Percentiles rank a stretch among this genome's conserved stretches.
These are phyloP conservation scores for Ramichloridium luteum DNA, from an alignment of 2,329 filamentous ascomycete genomes.

Conservation along the genomic window DNA sequence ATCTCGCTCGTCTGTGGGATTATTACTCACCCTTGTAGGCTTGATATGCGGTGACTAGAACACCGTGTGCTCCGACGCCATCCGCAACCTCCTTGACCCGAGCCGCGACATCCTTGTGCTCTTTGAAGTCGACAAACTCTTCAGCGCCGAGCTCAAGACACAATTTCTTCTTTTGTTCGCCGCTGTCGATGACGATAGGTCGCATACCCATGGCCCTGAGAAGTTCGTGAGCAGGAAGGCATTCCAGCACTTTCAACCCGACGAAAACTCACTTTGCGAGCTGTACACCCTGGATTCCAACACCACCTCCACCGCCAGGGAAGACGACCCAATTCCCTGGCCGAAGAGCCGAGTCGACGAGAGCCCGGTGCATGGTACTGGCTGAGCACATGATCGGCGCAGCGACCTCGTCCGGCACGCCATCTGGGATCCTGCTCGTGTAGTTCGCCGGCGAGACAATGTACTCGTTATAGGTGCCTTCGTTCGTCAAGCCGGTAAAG, in stretches of 20 bases:
- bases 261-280: conserved; percentile 10
- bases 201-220: conserved; percentile 42
- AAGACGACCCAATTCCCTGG: conserved; percentile 45
- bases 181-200: conserved; percentile 44
- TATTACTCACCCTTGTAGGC: conserved; percentile 21
- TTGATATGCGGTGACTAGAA: conserved; percentile 27
- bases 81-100: conserved; percentile 36
- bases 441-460: conserved; percentile 44
- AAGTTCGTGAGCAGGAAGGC: not conserved
- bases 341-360: conserved; percentile 39
- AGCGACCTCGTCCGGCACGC: conserved; percentile 42
- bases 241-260: not conserved
- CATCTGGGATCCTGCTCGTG: conserved; percentile 43
- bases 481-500: conserved; percentile 33
- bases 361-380: conserved; percentile 45
- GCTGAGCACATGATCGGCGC: conserved; percentile 50
- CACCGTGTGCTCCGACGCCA: conserved; percentile 36
- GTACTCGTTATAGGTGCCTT: conserved; percentile 48
- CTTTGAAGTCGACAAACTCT: conserved; percentile 44
- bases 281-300: conserved; percentile 46
- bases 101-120: conserved; percentile 27
- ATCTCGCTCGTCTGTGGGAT: not conserved
- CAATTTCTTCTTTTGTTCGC: conserved; percentile 35
- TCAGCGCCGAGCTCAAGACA: conserved; percentile 41
- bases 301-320: conserved; percentile 42